A percentile compares a stretch with the other conserved stretches of the same genome.
phyloP scores from a whole-genome alignment of 768 basidiomycete species.

The Tylopilus rubrobrunneus region DNA sequence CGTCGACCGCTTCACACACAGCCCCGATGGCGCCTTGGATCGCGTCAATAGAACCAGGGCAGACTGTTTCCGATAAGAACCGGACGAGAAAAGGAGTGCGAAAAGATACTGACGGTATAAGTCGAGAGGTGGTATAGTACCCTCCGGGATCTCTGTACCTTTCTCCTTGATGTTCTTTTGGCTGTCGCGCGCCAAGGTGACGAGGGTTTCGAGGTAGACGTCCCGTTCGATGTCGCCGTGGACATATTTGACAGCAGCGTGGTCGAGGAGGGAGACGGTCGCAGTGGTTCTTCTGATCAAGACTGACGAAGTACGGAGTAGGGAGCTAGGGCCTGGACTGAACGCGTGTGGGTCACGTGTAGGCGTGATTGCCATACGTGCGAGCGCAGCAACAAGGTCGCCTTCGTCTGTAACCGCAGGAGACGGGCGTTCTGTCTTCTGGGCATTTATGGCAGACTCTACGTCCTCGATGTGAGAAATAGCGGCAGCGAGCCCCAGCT shows the following conservation, averaged over 20 bases:
- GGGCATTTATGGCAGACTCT: not conserved
- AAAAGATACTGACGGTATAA: constrained; percentile 60
- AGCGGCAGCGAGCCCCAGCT: constrained; percentile 76
- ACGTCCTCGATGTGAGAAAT: constrained; percentile 63
- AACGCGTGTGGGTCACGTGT: not conserved
- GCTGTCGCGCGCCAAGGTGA: constrained; percentile 57
- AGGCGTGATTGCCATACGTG: constrained; percentile 36
- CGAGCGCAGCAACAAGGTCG: constrained; percentile 45
- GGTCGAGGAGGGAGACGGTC: constrained; percentile 49
- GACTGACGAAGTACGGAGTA: constrained; percentile 30
- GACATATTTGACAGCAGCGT: constrained; percentile 67
- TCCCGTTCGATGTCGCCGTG: constrained; percentile 70
- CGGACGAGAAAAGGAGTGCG: not conserved
- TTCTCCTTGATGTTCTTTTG: constrained; percentile 55
- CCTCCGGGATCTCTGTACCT: constrained; percentile 72
- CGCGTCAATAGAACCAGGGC: constrained; percentile 68
- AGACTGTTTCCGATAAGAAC: constrained; percentile 46
- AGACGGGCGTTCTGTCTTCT: not conserved
- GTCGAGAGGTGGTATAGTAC: constrained; percentile 65
- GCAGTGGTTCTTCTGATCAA: constrained; percentile 51
- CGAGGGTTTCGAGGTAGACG: constrained; percentile 61
- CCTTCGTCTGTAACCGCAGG: constrained; percentile 37
- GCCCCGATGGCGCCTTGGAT: constrained; percentile 81
- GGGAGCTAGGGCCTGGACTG: not conserved
- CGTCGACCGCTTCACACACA: constrained; percentile 85